Evolutionary conservation across 495 filamentous ascomycete species (phyloP), one percentile per base, ranked within the genome.

Genomic region (Trypethelium eluteriae): DNA sequence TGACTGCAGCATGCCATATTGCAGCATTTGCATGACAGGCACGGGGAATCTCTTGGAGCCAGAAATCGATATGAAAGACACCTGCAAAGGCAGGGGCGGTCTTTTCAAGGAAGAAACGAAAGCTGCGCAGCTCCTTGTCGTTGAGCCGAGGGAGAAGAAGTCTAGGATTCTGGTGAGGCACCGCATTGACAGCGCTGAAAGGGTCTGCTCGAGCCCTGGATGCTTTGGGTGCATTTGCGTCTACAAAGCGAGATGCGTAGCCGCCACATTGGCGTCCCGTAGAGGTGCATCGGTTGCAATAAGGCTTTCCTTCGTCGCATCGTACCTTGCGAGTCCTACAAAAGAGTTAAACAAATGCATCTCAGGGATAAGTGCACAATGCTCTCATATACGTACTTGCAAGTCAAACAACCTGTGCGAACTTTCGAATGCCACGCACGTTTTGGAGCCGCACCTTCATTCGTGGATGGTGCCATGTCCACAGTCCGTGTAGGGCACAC

Each of bases 201-300:
- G 14, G n/a, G 36, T 59, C 32, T 34, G 18, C 18, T 34, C 6
- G 6, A 59, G 18, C 32, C 25, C 32, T 36, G 25, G 5, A 10
- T 14, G 53, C 32, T 59, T 36, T 34, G 5, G 25, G 7, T 34
- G 3, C 6, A 59, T 59, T 59, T 6, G 36, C 32, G 3, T 36
- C 32, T 3, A 59, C 18, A 18, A 59, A 59, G 7, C 10, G 53
- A 36, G 32, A 34, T 6, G 53, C 53, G 53, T 71, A 71, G 34
- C 69, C 69, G 53, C 65, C 69, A 50, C 69, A 71, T 38, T 69
- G 63, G 39, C 69, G 66, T 2, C 69, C 69, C 18, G 69, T 71
- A 25, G 36, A 46, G 12, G 64, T 71, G 36, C 69, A 71, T 25
- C 69, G 66, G 18, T 64, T 64, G 67, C 69, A 71, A 7, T 39